These are phyloP conservation scores for Hymenoscyphus linearis DNA, from an alignment of 2,329 filamentous ascomycete species.

Conservation along the genomic window DNA sequence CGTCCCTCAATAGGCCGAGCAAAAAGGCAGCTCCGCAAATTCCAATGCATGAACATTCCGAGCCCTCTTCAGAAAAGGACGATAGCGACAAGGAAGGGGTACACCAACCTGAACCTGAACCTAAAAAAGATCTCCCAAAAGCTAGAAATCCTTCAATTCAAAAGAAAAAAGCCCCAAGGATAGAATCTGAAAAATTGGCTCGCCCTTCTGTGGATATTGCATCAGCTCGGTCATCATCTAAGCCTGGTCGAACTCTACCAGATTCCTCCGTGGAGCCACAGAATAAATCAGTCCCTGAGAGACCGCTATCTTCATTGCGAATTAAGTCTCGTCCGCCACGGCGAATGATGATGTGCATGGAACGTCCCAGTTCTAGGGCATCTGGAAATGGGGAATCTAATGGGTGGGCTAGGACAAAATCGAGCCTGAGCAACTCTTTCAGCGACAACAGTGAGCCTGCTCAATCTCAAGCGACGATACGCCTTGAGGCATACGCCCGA, in stretches of 20 bases:
- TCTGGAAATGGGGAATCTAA: constrained; percentile 4
- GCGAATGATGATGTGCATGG: constrained; percentile 31
- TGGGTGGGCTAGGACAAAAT: not conserved
- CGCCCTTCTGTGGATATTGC: not conserved
- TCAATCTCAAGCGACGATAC: constrained; percentile 19
- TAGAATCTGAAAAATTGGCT: not conserved
- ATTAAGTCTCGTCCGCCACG: constrained; percentile 27
- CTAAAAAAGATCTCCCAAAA: not conserved
- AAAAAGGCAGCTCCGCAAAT: not conserved
- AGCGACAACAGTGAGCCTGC: constrained; percentile 3
- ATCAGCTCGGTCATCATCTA: constrained; percentile 3
- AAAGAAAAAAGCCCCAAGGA: not conserved
- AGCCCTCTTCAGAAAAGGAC: constrained; percentile 3
- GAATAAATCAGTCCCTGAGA: not conserved
- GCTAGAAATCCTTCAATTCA: not conserved
- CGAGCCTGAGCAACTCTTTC: not conserved
- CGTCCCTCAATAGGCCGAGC: not conserved
- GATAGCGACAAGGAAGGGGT: not conserved
- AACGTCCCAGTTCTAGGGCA: constrained; percentile 15
- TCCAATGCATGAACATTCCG: not conserved
- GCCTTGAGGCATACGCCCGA: constrained; percentile 15
- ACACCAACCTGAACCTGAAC: not conserved
- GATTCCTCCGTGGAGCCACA: not conserved
- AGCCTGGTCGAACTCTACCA: not conserved
- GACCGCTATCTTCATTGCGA: constrained; percentile 22